Evolutionary conservation across 2,329 filamentous ascomycete genomes (phyloP).

Genomic region (Aureobasidium sp.): DNA sequence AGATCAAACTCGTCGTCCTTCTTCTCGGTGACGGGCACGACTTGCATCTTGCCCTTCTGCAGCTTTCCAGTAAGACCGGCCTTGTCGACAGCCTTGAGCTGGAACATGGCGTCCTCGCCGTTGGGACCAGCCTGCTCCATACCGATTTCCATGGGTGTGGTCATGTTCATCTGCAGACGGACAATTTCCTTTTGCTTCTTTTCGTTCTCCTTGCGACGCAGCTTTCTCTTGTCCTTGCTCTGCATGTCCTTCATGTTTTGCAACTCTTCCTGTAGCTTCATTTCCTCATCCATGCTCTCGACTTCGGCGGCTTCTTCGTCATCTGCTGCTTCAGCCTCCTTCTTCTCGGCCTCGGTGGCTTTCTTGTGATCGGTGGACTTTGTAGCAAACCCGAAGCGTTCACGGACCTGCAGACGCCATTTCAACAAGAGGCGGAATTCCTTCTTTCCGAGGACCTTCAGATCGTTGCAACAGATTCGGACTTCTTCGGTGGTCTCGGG

Average conservation of each 20-base stretch:
- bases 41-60: constrained; percentile 68
- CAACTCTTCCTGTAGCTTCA: constrained; percentile 80
- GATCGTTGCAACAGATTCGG: constrained; percentile 64
- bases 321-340: constrained; percentile 30
- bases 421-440: constrained; percentile 85
- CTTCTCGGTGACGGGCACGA: constrained; percentile 47
- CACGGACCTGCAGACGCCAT: constrained; percentile 83
- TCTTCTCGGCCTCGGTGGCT: constrained; percentile 25
- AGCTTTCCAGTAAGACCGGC: constrained; percentile 55
- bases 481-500: constrained; percentile 82
- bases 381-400: constrained; percentile 68
- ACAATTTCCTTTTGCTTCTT: constrained; percentile 88
- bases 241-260: constrained; percentile 75
- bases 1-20: constrained; percentile 36
- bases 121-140: constrained; percentile 73
- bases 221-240: constrained; percentile 66
- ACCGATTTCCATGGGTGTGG: constrained; percentile 88
- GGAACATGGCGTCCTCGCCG: constrained; percentile 79
- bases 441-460: constrained; percentile 85
- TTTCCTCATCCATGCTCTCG: constrained; percentile 87
- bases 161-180: constrained; percentile 97
- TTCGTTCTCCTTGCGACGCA: constrained; percentile 82
- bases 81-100: constrained; percentile 72
- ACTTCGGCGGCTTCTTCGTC: constrained; percentile 66
- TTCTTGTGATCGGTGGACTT: constrained; percentile 13